phyloP scores from a whole-genome alignment of 768 basidiomycete genomes.

The Naganishia kalamii region DNA sequence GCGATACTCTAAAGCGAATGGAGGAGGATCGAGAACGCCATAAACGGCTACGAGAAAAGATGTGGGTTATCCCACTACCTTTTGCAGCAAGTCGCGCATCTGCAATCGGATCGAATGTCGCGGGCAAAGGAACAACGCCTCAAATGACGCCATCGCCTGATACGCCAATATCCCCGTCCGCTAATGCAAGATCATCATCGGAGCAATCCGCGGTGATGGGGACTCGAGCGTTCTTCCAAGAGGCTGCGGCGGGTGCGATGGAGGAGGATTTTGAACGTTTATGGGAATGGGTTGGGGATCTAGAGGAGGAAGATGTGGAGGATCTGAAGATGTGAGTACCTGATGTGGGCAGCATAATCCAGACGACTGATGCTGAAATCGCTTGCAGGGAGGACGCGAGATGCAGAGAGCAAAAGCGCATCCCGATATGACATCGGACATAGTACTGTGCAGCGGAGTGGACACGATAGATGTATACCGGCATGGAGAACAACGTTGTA shows the following conservation, averaged over 20 bases:
- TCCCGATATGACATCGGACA: not conserved
- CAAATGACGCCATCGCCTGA: slow-evolving; percentile 31
- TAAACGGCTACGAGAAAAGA: slow-evolving; percentile 79
- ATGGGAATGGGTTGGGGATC: slow-evolving; percentile 42
- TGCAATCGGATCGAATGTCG: not conserved
- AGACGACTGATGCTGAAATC: not conserved
- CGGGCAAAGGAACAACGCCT: not conserved
- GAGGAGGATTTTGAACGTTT: slow-evolving; percentile 50
- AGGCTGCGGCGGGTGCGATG: slow-evolving; percentile 29
- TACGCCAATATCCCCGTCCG: slow-evolving; percentile 45
- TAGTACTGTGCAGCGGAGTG: not conserved
- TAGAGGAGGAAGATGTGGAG: slow-evolving; percentile 42
- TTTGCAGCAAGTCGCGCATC: slow-evolving; percentile 20
- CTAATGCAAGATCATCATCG: not conserved
- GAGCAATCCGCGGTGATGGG: slow-evolving; percentile 22
- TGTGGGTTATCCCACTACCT: slow-evolving; percentile 58
- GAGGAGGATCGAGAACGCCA: slow-evolving; percentile 89
- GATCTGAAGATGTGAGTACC: slow-evolving; percentile 36
- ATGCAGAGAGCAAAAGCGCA: slow-evolving; percentile 8
- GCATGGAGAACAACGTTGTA: too few species aligned
- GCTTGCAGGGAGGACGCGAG: not conserved
- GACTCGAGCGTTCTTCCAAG: not conserved
- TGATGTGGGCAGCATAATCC: too few species aligned
- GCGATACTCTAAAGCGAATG: slow-evolving; percentile 76
- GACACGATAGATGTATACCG: not conserved